Percentiles rank a stretch among this genome's conserved stretches.
Evolutionary conservation across 768 basidiomycete species (phyloP).

Genomic region (Suillus occidentalis): DNA sequence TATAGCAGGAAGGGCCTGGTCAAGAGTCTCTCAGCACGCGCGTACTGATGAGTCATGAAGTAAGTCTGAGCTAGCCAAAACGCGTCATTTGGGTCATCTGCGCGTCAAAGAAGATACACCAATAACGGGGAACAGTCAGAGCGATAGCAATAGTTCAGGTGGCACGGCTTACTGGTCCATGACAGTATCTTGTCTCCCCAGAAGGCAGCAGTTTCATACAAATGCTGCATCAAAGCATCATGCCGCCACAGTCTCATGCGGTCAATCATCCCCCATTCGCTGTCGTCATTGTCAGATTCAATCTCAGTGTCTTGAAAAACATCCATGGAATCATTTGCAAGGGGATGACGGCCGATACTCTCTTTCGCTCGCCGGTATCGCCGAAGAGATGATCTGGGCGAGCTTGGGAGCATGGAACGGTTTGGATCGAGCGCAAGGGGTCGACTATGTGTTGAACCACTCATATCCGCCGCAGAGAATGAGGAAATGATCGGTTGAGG

Average conservation of each 20-base stretch:
- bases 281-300: slow-evolving; percentile 59
- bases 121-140: slow-evolving; percentile 5
- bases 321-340: slow-evolving; percentile 74
- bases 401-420: slow-evolving; percentile 72
- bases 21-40: slow-evolving; percentile 88
- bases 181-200: slow-evolving; percentile 98
- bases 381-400: slow-evolving; percentile 70
- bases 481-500: slow-evolving; percentile 76
- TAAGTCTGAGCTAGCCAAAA: slow-evolving; percentile 99
- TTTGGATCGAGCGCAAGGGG: slow-evolving; percentile 76
- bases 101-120: neutral
- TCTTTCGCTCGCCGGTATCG: slow-evolving; percentile 55
- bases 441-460: slow-evolving; percentile 53
- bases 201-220: slow-evolving; percentile 95
- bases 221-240: slow-evolving; percentile 97
- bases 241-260: slow-evolving; percentile 97
- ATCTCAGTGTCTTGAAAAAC: slow-evolving; percentile 70
- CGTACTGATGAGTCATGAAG: slow-evolving; percentile 94
- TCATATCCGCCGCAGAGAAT: slow-evolving; percentile 63
- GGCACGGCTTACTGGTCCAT: slow-evolving; percentile 81
- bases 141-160: neutral
- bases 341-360: slow-evolving; percentile 60
- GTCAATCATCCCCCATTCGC: slow-evolving; percentile 88
- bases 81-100: slow-evolving; percentile 95
- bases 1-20: slow-evolving; percentile 72